Evolutionary conservation across 306 rosid species (phyloP), one percentile per base, ranked within the genome.

Genomic region (Lithocarpus polystachyus): DNA sequence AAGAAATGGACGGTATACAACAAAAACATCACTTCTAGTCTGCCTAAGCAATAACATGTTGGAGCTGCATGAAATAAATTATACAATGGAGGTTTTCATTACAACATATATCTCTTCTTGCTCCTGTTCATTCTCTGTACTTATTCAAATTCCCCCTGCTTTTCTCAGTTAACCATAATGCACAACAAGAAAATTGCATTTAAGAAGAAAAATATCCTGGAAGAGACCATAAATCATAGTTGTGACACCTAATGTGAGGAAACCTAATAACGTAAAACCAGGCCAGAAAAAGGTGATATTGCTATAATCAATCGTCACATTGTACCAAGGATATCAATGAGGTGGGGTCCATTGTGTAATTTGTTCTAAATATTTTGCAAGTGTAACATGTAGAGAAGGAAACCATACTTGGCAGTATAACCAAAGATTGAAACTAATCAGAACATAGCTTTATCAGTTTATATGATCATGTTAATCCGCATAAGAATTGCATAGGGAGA

Each of bases 401-500:
- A n/a, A 56, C 61, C 23, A n/a, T 19, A 56, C 24, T n/a, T 19
- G 26, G 24, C 19, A 56, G 3, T 0, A 60, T 60, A 60, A 10
- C 35, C 19, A 24, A 24, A 12, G 35, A 57, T 57, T 57, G 35
- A 60, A 60, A 23, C 17, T 23, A 80, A 56, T 65, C 48, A 65
- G 68, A 56, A 18, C 64, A 68, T 57, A 70, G n/a, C 53, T 22
- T 48, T 24, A 61, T 73, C 54, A 73, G 72, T 71, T 79, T 53
- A 62, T 76, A 56, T 60, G 28, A 80, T 74, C 85, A 79, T 10
- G 72, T 68, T 73, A 77, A 75, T 26, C 74, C 45, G 62, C 55
- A 77, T 54, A 81, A 79, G 77, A 86, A 81, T 76, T 72, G 40
- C 43, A 72, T 54, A 76, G 86, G 77, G 78, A 88, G 89, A 89